Conservation (phyloP, 805 yeast species). For the Pichia nanzhaoensis region DNA sequence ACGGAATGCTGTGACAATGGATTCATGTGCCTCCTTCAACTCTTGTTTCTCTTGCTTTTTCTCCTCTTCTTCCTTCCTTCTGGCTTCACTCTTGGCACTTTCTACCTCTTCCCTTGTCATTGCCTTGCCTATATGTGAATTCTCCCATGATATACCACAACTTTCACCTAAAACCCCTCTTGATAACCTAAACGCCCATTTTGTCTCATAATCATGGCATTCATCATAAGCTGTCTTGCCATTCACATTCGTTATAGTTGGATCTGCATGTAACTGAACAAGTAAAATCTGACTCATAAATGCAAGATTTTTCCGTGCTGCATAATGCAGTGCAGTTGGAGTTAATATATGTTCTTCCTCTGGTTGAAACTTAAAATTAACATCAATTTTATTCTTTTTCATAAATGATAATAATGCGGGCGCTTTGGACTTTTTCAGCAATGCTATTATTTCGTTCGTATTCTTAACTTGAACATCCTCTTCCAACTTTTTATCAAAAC, state of each 20-base stretch:
- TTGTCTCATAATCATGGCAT: slow-evolving; percentile 39
- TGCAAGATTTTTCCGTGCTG: slow-evolving; percentile 57
- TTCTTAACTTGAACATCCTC: slow-evolving; percentile 37
- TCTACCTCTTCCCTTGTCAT: slow-evolving; percentile 56
- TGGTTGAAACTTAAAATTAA: slow-evolving; percentile 54
- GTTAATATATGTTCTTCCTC: slow-evolving; percentile 39
- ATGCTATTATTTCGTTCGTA: slow-evolving; percentile 49
- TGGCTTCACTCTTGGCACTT: slow-evolving; percentile 15
- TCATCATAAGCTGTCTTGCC: slow-evolving; percentile 70
- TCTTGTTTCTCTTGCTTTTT: slow-evolving; percentile 3
- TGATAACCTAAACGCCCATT: slow-evolving; percentile 58
- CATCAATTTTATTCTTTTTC: slow-evolving; percentile 43
- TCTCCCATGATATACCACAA: slow-evolving; percentile 31
- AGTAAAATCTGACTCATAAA: slow-evolving; percentile 64
- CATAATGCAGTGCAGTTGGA: slow-evolving; percentile 77
- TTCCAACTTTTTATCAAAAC: slow-evolving; percentile 9
- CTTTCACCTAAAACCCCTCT: slow-evolving; percentile 64
- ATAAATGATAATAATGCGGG: slow-evolving; percentile 64
- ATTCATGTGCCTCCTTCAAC: slow-evolving; percentile 8
- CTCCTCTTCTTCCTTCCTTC: neutral
- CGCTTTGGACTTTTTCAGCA: slow-evolving; percentile 67
- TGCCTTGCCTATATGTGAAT: slow-evolving; percentile 54
- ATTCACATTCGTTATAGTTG: slow-evolving; percentile 43
- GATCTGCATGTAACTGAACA: slow-evolving; percentile 62
- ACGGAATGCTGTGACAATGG: slow-evolving; percentile 5